Evolutionary conservation across 1,284 basidiomycete species (phyloP).

Genomic region (Moesziomyces sp.): DNA sequence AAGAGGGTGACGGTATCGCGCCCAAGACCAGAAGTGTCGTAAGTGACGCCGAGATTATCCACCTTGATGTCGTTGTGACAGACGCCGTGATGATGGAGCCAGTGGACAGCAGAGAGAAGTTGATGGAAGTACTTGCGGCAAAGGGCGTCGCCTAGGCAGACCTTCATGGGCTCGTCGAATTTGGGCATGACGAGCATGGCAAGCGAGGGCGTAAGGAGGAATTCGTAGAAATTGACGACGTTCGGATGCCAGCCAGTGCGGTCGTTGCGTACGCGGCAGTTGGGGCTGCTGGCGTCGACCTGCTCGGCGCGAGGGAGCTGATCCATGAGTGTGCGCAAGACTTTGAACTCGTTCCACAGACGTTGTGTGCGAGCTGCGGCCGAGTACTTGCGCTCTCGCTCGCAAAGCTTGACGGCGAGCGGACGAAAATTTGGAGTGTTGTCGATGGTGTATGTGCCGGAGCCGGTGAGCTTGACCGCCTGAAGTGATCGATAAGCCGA

Average conservation of each 20-base stretch:
- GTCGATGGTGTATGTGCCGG: conserved; percentile 29
- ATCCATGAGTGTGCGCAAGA: conserved; percentile 43
- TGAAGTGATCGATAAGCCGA: conserved; percentile 34
- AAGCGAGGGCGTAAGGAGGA: conserved; percentile 47
- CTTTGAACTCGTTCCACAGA: conserved; percentile 62
- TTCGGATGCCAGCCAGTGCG: conserved; percentile 49
- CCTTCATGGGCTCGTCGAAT: conserved; percentile 56
- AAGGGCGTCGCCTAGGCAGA: conserved; percentile 45
- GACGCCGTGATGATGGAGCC: conserved; percentile 54
- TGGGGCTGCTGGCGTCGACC: conserved; percentile 34
- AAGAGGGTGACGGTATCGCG: conserved; percentile 30
- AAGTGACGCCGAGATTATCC: conserved; percentile 52
- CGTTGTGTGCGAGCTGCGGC: conserved; percentile 45
- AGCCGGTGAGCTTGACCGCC: conserved; percentile 31
- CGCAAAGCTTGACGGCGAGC: conserved; percentile 53
- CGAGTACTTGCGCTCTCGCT: conserved; percentile 39
- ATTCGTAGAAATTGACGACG: conserved; percentile 53
- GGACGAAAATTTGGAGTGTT: conserved; percentile 33
- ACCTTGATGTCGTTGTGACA: conserved; percentile 63
- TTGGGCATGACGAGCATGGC: conserved; percentile 59
- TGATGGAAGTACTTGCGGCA: conserved; percentile 54
- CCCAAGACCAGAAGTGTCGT: conserved; percentile 37
- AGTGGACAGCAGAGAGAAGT: conserved; percentile 48
- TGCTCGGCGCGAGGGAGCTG: conserved; percentile 36
- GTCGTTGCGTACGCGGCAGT: conserved; percentile 32